phyloP scores from a whole-genome alignment of 257 asterid genomes.

The Thymus quinquecostatus region DNA sequence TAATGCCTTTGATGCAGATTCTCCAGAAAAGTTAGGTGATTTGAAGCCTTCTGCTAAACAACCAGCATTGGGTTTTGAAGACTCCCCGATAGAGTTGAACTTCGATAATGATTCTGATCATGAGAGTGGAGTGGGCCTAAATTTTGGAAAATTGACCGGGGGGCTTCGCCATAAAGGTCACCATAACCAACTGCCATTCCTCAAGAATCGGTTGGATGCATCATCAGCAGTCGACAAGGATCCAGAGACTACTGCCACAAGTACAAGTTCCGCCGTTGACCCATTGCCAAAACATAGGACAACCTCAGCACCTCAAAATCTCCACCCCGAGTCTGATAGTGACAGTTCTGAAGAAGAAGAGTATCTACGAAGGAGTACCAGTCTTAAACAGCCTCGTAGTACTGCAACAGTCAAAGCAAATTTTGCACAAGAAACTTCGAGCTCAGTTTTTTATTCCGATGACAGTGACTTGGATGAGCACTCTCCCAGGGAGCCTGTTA shows the following conservation, averaged over 20 bases:
- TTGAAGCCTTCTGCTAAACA: slow-evolving; percentile 26
- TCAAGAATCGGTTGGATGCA: slow-evolving; percentile 43
- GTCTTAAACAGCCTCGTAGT: slow-evolving; percentile 29
- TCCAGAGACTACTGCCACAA: slow-evolving; percentile 29
- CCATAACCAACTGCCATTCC: slow-evolving; percentile 51
- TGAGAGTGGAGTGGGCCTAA: slow-evolving; percentile 47
- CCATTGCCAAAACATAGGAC: slow-evolving; percentile 35
- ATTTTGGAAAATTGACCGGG: slow-evolving; percentile 78
- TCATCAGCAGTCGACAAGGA: slow-evolving; percentile 43
- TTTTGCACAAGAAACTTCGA: slow-evolving; percentile 42
- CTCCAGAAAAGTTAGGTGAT: slow-evolving; percentile 30
- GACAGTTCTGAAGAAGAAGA: slow-evolving; percentile 60
- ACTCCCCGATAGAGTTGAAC: slow-evolving; percentile 31
- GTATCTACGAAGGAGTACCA: slow-evolving; percentile 35
- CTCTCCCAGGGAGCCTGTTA: slow-evolving; percentile 41
- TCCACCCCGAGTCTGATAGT: slow-evolving; percentile 44
- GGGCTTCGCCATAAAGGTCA: slow-evolving; percentile 81
- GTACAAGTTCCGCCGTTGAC: slow-evolving; percentile 40
- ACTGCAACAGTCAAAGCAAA: slow-evolving; percentile 33
- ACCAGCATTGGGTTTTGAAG: slow-evolving; percentile 36
- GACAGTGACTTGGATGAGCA: slow-evolving; percentile 65
- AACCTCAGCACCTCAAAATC: slow-evolving; percentile 39
- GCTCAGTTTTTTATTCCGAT: slow-evolving; percentile 47
- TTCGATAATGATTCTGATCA: slow-evolving; percentile 40
- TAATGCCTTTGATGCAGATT: slow-evolving; percentile 28